These are phyloP conservation scores for Mariannaea elegans DNA, from an alignment of 2,329 filamentous ascomycete species.

Conservation along the genomic window DNA sequence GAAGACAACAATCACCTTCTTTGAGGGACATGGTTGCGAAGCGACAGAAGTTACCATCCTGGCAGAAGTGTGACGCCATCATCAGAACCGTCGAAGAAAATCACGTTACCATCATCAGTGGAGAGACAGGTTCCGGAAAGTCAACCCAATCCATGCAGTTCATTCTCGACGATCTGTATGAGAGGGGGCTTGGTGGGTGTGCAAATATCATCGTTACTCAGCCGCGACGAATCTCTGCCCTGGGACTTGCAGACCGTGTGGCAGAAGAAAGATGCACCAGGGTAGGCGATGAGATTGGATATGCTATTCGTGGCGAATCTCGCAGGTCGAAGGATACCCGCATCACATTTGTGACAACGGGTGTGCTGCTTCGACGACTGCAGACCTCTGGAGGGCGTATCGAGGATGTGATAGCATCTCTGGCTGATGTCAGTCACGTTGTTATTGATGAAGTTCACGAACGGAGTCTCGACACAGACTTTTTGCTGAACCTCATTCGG, in stretches of 20 bases:
- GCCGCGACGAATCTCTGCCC: conserved; percentile 90
- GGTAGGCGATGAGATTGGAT: conserved; percentile 90
- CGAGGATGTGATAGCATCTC: conserved; percentile 80
- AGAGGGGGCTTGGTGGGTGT: conserved; percentile 74
- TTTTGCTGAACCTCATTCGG: conserved; percentile 85
- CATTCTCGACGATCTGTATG: conserved; percentile 89
- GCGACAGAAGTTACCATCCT: conserved; percentile 83
- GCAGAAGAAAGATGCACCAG: conserved; percentile 86
- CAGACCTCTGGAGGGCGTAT: conserved; percentile 86
- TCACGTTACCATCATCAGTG: conserved; percentile 95
- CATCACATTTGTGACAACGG: conserved; percentile 95
- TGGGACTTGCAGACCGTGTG: conserved; percentile 93
- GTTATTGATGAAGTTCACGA: conserved; percentile 98
- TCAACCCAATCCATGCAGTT: conserved; percentile 98
- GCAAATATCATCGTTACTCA: conserved; percentile 97
- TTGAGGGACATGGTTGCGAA: conserved; percentile 79
- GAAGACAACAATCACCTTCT: conserved; percentile 69
- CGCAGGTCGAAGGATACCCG: conserved; percentile 78
- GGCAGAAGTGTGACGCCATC: conserved; percentile 81
- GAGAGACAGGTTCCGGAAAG: conserved; percentile 96
- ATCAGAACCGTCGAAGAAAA: conserved; percentile 77
- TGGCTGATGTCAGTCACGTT: conserved; percentile 92
- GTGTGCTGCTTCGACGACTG: conserved; percentile 88
- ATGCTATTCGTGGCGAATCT: conserved; percentile 89
- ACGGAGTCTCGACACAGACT: conserved; percentile 92